These are phyloP conservation scores for Sugiyamaella sp. DNA, from an alignment of 1,139 yeast genomes.

Conservation along the genomic window DNA sequence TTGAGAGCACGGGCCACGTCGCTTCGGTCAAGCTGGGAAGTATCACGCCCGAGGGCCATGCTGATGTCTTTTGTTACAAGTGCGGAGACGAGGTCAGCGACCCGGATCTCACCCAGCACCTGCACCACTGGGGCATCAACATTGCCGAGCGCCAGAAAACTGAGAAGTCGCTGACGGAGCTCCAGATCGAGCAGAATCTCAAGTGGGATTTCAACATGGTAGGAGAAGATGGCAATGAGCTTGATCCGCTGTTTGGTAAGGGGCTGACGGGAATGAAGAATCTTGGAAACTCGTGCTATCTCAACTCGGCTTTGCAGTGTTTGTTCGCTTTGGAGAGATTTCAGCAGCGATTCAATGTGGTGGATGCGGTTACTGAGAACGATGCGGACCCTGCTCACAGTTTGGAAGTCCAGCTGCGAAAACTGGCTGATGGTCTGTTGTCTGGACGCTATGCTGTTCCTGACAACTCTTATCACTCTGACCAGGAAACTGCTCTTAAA, in stretches of 20 bases:
- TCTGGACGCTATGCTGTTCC: constrained; percentile 76
- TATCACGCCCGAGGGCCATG: constrained; percentile 63
- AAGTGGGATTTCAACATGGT: constrained; percentile 91
- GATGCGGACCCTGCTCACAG: constrained; percentile 62
- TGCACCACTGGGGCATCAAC: constrained; percentile 71
- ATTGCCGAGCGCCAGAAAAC: constrained; percentile 60
- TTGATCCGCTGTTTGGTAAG: constrained; percentile 66
- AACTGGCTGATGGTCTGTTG: constrained; percentile 75
- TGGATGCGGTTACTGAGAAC: constrained; percentile 11
- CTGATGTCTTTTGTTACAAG: constrained; percentile 82
- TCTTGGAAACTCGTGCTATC: constrained; percentile 90
- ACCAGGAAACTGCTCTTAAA: constrained; percentile 43
- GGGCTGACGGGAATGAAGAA: constrained; percentile 82
- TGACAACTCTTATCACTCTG: constrained; percentile 26
- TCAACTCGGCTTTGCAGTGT: constrained; percentile 79
- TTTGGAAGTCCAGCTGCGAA: constrained; percentile 70
- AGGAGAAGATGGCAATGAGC: constrained; percentile 66
- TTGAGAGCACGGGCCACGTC: constrained; percentile 58
- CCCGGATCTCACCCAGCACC: constrained; percentile 54
- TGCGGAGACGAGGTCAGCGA: constrained; percentile 90
- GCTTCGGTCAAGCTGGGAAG: constrained; percentile 92
- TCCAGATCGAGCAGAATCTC: constrained; percentile 89
- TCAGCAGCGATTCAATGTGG: constrained; percentile 37
- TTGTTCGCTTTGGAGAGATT: constrained; percentile 53
- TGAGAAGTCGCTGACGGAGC: constrained; percentile 83